A percentile compares a stretch with the other conserved stretches of the same genome.
Evolutionary conservation across 2,329 filamentous ascomycete species (phyloP).

Genomic region (Colletotrichum somersetense): DNA sequence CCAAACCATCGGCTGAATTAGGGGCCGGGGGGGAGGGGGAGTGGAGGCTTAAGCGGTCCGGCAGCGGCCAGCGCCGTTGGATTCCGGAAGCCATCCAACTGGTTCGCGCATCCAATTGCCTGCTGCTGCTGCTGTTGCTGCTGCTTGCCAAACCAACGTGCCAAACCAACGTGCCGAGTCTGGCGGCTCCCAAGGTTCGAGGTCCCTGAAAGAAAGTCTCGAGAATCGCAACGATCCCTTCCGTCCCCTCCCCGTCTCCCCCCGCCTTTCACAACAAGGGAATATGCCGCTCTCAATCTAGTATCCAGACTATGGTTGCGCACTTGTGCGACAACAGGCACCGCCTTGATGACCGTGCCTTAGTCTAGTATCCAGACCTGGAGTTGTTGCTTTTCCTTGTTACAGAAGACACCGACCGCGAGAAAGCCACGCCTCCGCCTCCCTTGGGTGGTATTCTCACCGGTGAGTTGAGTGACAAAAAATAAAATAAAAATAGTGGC

Average conservation of each 20-base stretch:
- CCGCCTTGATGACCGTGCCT: background rate
- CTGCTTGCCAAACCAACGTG: background rate
- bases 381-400: constrained; percentile 32
- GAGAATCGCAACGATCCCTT: background rate
- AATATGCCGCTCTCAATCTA: background rate
- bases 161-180: background rate
- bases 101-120: background rate
- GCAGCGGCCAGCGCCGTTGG: background rate
- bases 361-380: constrained; percentile 21
- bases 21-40: too few relatives aligned
- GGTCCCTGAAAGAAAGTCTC: background rate
- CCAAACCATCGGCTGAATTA: background rate
- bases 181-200: background rate
- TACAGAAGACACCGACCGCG: constrained; percentile 9
- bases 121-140: background rate
- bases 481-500: background rate
- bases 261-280: too few relatives aligned
- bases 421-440: constrained; percentile 24
- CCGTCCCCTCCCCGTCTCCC: background rate
- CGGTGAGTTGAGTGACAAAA: constrained; percentile 7
- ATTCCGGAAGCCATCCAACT: background rate
- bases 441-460: constrained; percentile 13
- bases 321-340: too few relatives aligned
- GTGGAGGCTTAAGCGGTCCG: background rate
- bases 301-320: too few relatives aligned